phyloP scores from a whole-genome alignment of 2,329 filamentous ascomycete genomes.

The Zasmidium citrigriseum region DNA sequence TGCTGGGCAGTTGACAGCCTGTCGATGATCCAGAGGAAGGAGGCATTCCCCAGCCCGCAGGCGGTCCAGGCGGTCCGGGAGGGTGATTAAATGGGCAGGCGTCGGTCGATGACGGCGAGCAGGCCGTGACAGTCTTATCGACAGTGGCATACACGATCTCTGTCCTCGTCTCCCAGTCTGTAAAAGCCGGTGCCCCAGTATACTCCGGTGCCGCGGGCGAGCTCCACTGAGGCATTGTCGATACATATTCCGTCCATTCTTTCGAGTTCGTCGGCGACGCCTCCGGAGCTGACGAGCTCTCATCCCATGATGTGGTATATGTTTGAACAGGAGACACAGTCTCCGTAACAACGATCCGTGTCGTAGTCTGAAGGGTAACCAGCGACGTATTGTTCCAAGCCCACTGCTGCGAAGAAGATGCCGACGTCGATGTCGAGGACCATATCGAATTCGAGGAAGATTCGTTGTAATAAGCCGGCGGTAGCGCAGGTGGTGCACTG shows the following conservation, averaged over 20 bases:
- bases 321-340: neutral
- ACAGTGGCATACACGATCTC: constrained; percentile 3
- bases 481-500: neutral
- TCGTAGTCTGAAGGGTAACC: neutral
- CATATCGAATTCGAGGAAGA: neutral
- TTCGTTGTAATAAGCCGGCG: neutral
- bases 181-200: neutral
- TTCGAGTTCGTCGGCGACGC: neutral
- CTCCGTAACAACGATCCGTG: neutral
- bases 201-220: neutral
- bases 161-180: constrained; percentile 1
- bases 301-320: neutral
- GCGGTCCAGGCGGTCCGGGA: neutral
- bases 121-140: constrained; percentile 9
- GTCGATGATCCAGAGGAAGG: neutral
- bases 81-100: constrained; percentile 3
- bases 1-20: constrained; percentile 13
- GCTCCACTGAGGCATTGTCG: neutral
- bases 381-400: neutral
- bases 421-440: neutral
- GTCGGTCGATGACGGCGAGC: neutral
- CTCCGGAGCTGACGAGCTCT: neutral
- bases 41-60: neutral
- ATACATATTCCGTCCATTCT: neutral
- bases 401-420: neutral